Evolutionary conservation across 2,329 filamentous ascomycete genomes (phyloP).

Genomic region (Colletotrichum filicis): DNA sequence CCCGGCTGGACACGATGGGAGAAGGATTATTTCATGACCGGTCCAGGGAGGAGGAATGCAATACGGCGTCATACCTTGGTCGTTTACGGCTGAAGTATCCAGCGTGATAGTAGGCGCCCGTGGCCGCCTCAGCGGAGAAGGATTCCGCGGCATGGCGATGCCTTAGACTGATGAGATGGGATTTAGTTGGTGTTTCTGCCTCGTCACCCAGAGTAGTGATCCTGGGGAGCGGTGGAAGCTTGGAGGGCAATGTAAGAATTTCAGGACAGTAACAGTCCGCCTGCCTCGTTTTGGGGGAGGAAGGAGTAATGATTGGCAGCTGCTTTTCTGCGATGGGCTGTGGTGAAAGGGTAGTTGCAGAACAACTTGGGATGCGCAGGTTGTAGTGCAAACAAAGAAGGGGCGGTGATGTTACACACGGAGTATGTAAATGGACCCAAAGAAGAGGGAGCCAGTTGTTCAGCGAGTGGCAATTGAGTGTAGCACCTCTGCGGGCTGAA

Average conservation of each 20-base stretch:
- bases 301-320: not conserved
- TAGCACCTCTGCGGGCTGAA: not conserved
- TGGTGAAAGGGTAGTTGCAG: not conserved
- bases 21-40: not conserved
- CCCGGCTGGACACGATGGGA: not conserved
- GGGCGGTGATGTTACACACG: not conserved
- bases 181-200: not conserved
- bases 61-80: conserved; percentile 34
- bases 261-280: not conserved
- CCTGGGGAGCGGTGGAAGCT: not conserved
- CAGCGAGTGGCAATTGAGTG: not conserved
- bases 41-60: conserved; percentile 17
- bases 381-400: conserved; percentile 23
- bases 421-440: not conserved
- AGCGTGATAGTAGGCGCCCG: conserved; percentile 36
- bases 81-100: conserved; percentile 35
- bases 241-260: not conserved
- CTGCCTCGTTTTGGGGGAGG: not conserved
- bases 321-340: not conserved
- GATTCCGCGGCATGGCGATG: conserved; percentile 22
- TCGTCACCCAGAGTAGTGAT: not conserved
- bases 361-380: not conserved
- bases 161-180: not conserved
- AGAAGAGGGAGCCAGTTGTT: not conserved
- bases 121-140: conserved; percentile 27